Conservation (phyloP, 2,329 filamentous ascomycete species). For the Alternaria sp. region DNA sequence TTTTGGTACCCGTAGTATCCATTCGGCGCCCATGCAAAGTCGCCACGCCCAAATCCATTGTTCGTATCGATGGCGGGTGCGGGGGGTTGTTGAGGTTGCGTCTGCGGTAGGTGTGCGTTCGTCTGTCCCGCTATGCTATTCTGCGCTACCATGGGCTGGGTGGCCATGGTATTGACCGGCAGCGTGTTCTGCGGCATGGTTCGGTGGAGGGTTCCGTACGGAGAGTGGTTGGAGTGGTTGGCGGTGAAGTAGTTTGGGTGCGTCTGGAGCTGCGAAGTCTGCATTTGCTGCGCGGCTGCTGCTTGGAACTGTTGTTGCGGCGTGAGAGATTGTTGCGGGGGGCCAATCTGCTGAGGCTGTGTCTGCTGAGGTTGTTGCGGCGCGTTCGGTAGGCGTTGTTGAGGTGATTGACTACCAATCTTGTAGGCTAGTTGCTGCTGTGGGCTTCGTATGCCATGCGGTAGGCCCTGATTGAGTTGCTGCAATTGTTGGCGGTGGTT, state of each 20-base stretch:
- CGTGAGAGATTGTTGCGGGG: not conserved
- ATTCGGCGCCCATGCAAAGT: conserved; percentile 32
- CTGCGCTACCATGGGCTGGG: conserved; percentile 10
- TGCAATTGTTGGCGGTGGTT: conserved; percentile 31
- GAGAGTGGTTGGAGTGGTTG: conserved; percentile 25
- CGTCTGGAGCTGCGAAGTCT: conserved; percentile 21
- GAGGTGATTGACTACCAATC: conserved; percentile 24
- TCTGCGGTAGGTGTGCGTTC: conserved; percentile 16
- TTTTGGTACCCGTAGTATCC: conserved; percentile 36
- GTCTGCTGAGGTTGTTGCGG: conserved; percentile 10
- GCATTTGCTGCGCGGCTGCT: conserved; percentile 27
- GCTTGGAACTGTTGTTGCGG: conserved; percentile 30
- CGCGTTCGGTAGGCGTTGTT: conserved; percentile 19
- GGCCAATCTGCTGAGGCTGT: conserved; percentile 9
- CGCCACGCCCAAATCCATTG: conserved; percentile 29
- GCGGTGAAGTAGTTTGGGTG: conserved; percentile 31
- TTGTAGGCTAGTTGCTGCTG: conserved; percentile 30
- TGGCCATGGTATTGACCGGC: conserved; percentile 12
- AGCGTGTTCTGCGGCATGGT: conserved; percentile 27
- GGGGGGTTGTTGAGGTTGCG: conserved; percentile 26
- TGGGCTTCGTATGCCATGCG: conserved; percentile 17
- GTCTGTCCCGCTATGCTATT: conserved; percentile 8
- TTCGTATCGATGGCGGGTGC: conserved; percentile 21
- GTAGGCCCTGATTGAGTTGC: conserved; percentile 27
- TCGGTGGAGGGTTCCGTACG: conserved; percentile 31